Evolutionary conservation across 2,329 filamentous ascomycete species (phyloP), one percentile per base, ranked within the genome.

Genomic region (Diaporthe ilicicola): DNA sequence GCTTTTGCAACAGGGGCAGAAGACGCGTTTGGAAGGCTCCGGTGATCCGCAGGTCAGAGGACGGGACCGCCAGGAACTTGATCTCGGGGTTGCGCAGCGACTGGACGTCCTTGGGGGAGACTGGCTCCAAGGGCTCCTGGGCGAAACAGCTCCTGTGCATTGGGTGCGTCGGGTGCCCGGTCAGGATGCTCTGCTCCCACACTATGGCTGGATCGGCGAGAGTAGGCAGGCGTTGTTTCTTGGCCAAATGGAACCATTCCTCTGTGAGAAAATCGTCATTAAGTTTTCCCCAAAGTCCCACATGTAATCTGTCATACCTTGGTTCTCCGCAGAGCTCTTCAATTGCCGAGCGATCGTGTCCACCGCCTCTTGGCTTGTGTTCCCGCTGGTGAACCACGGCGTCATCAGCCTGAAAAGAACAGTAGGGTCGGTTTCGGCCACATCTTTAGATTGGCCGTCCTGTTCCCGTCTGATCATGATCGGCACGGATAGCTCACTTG

Each of bases 81-180:
- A 64, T 64, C 0, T 64, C 59, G 0, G 59, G 59, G 29, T 64
- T 64, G n/a, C 59, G 59, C 8, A 64, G 59, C 1, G 59, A 64
- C 2, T 64, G 59, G 7, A 64, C 59, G 4, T 64, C 59, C 44
- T 37, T 64, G 13, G 44, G 44, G 0, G 59, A 64, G 7, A 64
- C 44, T 1, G 44, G n/a, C 8, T 64, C 59, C 44, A 64, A 3
- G 2, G 59, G 59, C 42, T 64, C 59, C 29, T 64, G 59, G 3
- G 59, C 59, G 15, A 50, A 37, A 15, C 59, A 64, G 59, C 59
- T 64, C 44, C 59, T 64, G 59, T 64, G 59, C 59, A 64, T 64
- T 8, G 59, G 59, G 29, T 64, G 59, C 8, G 59, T 64, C 12
- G 59, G 59, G 9, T 64, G 59, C 13, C 59, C 59, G 6, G 59